Evolutionary conservation across 148 eudicot species (phyloP), one percentile per base, ranked within the genome.

Genomic region (Polygonum aviculare): DNA sequence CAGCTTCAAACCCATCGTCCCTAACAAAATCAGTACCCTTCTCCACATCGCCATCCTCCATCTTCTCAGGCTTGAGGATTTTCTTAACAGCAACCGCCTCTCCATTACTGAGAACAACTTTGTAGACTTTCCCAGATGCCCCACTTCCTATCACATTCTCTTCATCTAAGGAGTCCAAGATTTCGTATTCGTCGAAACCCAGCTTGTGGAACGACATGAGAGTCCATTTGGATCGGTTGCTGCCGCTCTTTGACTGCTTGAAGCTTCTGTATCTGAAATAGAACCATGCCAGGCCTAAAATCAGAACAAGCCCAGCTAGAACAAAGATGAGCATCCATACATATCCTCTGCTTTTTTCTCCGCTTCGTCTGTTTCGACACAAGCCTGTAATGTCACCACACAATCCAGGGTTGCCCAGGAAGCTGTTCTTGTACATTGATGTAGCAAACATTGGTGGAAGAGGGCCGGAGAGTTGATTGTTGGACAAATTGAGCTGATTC

Each of bases 71-170:
- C 8, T 77, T 84, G 88, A 89, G 83, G 0, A 94, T 81, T 78
- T 88, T 91, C 62, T 94, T 94, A 73, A 94, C 97, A 0, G 98
- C 98, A 12, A 94, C 98, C 3, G 83, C 82, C 65, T 90, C 98
- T 8, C 95, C 93, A 19, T 81, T 87, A 77, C 90, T 87, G 8
- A 94, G 75, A 22, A 94, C 89, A 55, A 87, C 94, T 74, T 88
- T 94, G 85, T 91, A 94, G 0, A 94, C 98, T 69, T 94, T 94
- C 11, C 98, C 98, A 0, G 97, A 94, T 2, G 91, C 83, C 0
- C 98, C 98, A 9, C 82, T 87, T 36, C 98, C 98, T 2, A 94
- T 90, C 75, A 94, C 89, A 81, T 94, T 91, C 52, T 91, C 93
- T 51, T 94, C 98, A 6, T 88, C 89, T 5, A 94, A 83, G 67